phyloP scores from a whole-genome alignment of 208 protist genomes.

The Borovskyia barvae region DNA sequence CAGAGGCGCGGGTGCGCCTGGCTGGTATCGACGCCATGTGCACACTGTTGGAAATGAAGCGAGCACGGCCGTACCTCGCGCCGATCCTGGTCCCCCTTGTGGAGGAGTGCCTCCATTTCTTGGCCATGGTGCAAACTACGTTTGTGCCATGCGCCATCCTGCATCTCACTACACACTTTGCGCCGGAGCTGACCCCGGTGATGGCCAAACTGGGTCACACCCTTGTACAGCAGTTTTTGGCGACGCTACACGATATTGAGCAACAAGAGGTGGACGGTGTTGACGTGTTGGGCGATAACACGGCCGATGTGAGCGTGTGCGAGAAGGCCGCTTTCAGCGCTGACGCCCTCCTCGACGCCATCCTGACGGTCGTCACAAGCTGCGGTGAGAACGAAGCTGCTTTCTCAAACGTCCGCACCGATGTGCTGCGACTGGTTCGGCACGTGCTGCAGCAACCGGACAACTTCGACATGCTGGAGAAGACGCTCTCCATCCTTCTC shows the following conservation, averaged over 20 bases:
- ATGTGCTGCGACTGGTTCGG: conserved; percentile 58
- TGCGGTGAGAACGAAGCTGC: conserved; percentile 46
- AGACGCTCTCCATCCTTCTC: conserved; percentile 68
- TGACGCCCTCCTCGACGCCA: conserved; percentile 65
- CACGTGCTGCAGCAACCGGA: conserved; percentile 65
- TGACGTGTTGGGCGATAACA: conserved; percentile 1
- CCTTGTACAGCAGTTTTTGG: conserved; percentile 78
- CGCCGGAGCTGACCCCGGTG: conserved; percentile 72
- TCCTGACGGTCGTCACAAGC: conserved; percentile 70
- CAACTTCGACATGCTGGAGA: conserved; percentile 84
- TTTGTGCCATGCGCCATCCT: conserved; percentile 80
- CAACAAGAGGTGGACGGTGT: conserved; percentile 31
- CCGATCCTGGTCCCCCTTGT: conserved; percentile 74
- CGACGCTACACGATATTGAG: conserved; percentile 73
- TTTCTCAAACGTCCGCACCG: conserved; percentile 50
- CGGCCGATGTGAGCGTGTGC: conserved; percentile 25
- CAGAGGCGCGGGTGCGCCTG: conserved; percentile 74
- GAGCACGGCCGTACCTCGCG: conserved; percentile 57
- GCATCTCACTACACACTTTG: conserved; percentile 85
- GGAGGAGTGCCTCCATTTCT: conserved; percentile 80
- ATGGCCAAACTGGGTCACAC: conserved; percentile 70
- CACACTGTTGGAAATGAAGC: conserved; percentile 82
- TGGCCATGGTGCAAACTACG: conserved; percentile 82
- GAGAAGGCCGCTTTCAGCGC: conserved; percentile 71
- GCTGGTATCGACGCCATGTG: conserved; percentile 82